A percentile compares a stretch with the other conserved stretches of the same genome.
phyloP scores from a whole-genome alignment of 164 flowering plant genomes.

The Nelumbo lutea region DNA sequence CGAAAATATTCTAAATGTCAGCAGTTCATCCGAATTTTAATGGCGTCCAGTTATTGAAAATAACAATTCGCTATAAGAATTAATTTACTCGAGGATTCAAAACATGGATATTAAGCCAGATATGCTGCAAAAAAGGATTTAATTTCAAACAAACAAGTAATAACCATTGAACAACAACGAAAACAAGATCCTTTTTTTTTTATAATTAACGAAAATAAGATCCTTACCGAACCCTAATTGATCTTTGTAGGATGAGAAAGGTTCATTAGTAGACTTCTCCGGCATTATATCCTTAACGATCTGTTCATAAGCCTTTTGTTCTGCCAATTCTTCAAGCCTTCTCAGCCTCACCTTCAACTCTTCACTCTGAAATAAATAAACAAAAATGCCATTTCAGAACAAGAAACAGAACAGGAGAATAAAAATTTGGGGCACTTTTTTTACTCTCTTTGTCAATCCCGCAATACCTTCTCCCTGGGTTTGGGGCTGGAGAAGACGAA shows the following conservation, averaged over 20 bases:
- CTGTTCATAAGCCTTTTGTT: conserved; percentile 66
- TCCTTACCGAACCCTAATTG: conserved; percentile 79
- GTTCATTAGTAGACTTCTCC: conserved; percentile 38
- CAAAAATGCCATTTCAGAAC: conserved; percentile 1
- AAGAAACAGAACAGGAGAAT: not conserved
- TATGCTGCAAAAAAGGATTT: not conserved
- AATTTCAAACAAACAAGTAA: not conserved
- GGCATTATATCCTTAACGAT: conserved; percentile 84
- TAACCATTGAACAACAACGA: not conserved
- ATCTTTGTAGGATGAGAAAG: conserved; percentile 90
- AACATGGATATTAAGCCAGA: too few species aligned
- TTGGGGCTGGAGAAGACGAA: conserved; percentile 71
- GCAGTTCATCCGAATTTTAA: too few species aligned
- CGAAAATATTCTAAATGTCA: too few species aligned
- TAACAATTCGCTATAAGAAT: too few species aligned
- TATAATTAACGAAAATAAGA: not conserved
- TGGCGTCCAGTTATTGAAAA: too few species aligned
- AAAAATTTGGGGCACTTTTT: not conserved
- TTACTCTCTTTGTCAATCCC: not conserved
- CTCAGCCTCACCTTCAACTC: conserved; percentile 71
- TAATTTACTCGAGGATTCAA: too few species aligned
- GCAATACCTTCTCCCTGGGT: conserved; percentile 72
- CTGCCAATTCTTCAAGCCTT: conserved; percentile 60
- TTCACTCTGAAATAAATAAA: conserved; percentile 43
- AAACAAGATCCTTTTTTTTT: conserved; percentile 9